Percentiles rank a stretch among this genome's conserved stretches.
Evolutionary conservation across 2,329 filamentous ascomycete genomes (phyloP).

Genomic region (Apiospora saccharicola): DNA sequence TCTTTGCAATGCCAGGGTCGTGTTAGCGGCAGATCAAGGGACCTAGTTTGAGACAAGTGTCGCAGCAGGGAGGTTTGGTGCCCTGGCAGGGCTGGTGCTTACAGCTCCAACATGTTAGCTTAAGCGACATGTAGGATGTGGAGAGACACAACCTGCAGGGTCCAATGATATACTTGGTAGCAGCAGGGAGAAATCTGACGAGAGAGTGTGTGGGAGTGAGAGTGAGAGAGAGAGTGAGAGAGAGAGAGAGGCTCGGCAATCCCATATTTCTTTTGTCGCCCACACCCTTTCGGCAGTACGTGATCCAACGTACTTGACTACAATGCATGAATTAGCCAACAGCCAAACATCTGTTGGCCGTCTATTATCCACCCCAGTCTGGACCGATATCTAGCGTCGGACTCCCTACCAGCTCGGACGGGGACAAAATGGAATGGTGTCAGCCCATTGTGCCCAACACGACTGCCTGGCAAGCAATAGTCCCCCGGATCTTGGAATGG

Average conservation of each 20-base stretch:
- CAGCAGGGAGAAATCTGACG: not conserved
- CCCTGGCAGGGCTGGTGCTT: not conserved
- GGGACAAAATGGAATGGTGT: not conserved
- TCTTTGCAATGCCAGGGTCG: not conserved
- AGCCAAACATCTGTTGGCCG: not conserved
- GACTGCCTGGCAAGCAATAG: not conserved
- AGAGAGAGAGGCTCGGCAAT: not conserved
- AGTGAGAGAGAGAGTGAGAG: too few relatives aligned
- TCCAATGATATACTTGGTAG: not conserved
- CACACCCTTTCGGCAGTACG: not conserved
- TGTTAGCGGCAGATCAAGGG: not conserved
- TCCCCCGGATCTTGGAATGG: not conserved
- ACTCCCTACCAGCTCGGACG: not conserved
- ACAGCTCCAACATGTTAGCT: not conserved
- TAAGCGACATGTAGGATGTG: not conserved
- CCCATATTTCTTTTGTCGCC: not conserved
- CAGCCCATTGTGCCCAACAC: not conserved
- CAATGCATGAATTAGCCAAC: not conserved
- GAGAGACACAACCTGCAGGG: not conserved
- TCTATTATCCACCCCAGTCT: not conserved
- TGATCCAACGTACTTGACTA: not conserved
- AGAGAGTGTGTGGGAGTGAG: too few relatives aligned
- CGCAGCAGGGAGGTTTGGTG: not conserved
- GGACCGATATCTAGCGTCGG: slow-evolving; percentile 13
- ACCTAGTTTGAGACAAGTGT: not conserved